phyloP scores from a whole-genome alignment of 257 asterid genomes.

The Lycium ferocissimum region DNA sequence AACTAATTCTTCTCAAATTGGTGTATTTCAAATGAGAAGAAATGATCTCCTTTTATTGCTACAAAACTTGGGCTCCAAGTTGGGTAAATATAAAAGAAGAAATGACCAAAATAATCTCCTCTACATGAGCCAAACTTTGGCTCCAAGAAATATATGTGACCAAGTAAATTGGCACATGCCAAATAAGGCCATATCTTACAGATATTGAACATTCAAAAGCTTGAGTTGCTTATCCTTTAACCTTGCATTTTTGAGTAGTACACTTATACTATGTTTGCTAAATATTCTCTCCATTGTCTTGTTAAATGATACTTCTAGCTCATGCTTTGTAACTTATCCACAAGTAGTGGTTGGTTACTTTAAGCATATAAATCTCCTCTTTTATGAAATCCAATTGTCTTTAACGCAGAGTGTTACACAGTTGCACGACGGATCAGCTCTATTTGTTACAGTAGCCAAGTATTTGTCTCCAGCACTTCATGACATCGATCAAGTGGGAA shows the following conservation, averaged over 20 bases:
- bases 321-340: background rate
- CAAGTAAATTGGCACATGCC: no score
- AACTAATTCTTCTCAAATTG: no score
- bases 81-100: no score
- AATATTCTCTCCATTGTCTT: no score
- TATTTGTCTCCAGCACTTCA: slow-evolving; percentile 91
- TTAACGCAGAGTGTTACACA: slow-evolving; percentile 85
- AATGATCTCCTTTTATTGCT: no score
- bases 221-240: background rate
- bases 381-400: background rate
- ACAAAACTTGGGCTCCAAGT: no score
- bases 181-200: no score
- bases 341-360: background rate
- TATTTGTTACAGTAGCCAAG: slow-evolving; percentile 88
- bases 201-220: background rate
- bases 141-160: no score
- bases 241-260: background rate
- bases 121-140: no score
- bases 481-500: slow-evolving; percentile 92
- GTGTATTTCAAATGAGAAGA: no score
- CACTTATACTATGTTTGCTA: background rate
- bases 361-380: background rate
- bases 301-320: no score
- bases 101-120: no score
- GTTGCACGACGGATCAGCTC: slow-evolving; percentile 89